Conservation (phyloP, 148 eudicot genomes). For the Nepenthes gracilis region DNA sequence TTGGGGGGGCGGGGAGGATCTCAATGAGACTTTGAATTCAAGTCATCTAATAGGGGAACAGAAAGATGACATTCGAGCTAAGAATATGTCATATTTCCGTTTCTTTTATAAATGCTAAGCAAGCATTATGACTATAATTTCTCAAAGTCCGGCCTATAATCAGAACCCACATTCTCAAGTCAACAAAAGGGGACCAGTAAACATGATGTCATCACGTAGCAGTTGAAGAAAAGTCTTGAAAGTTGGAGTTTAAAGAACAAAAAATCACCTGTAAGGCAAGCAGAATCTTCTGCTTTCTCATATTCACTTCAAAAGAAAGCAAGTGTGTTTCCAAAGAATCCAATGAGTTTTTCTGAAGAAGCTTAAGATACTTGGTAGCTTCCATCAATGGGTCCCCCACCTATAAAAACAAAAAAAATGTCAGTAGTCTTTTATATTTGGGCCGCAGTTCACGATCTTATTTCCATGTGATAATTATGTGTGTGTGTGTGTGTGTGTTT, state of each 20-base stretch:
- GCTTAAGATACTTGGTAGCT: conserved; percentile 86
- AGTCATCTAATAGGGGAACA: too few species aligned
- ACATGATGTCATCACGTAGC: background rate
- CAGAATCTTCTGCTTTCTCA: conserved; percentile 79
- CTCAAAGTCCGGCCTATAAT: too few species aligned
- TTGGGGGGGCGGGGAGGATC: too few species aligned
- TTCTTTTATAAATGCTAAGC: too few species aligned
- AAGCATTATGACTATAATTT: too few species aligned
- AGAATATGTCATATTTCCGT: too few species aligned
- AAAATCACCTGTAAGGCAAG: conserved; percentile 84
- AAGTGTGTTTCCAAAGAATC: conserved; percentile 78
- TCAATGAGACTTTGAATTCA: too few species aligned
- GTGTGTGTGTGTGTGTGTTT: too few species aligned
- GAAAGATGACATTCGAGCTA: too few species aligned
- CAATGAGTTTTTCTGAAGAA: conserved; percentile 82
- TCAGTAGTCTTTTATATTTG: background rate
- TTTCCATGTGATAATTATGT: too few species aligned
- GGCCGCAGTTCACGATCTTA: background rate
- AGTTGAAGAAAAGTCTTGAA: background rate
- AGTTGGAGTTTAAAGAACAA: background rate
- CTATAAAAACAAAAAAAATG: conserved; percentile 22
- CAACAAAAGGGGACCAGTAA: too few species aligned
- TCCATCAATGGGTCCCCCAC: conserved; percentile 87
- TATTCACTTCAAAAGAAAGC: conserved; percentile 81
- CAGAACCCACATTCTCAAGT: too few species aligned